Evolutionary conservation across 495 filamentous ascomycete species (phyloP), one percentile per base, ranked within the genome.

Genomic region (Hypoxylon crocopeplum): DNA sequence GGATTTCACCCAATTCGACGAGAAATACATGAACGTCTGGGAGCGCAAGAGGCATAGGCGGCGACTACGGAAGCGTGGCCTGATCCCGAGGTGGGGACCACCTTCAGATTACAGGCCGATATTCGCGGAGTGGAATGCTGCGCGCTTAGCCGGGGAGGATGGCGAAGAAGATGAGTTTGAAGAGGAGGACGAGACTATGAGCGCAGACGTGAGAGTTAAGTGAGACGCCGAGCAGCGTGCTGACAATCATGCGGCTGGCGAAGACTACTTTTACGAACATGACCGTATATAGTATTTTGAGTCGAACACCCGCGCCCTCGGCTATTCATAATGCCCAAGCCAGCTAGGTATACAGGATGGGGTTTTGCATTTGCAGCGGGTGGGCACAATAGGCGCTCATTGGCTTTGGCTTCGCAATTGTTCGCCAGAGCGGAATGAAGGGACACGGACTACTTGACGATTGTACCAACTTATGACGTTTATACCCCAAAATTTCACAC

Each of bases 1-100:
- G 5, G 77, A 80, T 48, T 70, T 77, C 19, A 63, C 66, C 7
- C 50, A 66, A 24, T 68, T 68, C 17, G 72, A 79, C 42, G 62
- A 66, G 20, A 57, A 30, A 17, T 70, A 57, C 27, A 70, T 70
- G 68, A 48, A 68, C 16, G 62, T 60, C 30, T 70, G 68, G 68
- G 36, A 70, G 34, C 68, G 68, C 25, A 68, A 66, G 33, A 72
- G 71, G 36, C 73, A 78, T 38, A 64, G 68, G 24, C 69, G 77
- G 33, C 69, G 78, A 46, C 56, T 81, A 34, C 41, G 54, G n/a
- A 79, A 75, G 52, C 73, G 67, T 56, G 73, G 72, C 37, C 56
- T 76, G 6, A 30, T 52, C 13, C 66, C 49, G 33, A 62, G 68
- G 19, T 71, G 69, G 62, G 61, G 58, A 15, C 62, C 67, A 19